Conservation (phyloP, 495 filamentous ascomycete species). For the Hypoxylon crocopeplum region DNA sequence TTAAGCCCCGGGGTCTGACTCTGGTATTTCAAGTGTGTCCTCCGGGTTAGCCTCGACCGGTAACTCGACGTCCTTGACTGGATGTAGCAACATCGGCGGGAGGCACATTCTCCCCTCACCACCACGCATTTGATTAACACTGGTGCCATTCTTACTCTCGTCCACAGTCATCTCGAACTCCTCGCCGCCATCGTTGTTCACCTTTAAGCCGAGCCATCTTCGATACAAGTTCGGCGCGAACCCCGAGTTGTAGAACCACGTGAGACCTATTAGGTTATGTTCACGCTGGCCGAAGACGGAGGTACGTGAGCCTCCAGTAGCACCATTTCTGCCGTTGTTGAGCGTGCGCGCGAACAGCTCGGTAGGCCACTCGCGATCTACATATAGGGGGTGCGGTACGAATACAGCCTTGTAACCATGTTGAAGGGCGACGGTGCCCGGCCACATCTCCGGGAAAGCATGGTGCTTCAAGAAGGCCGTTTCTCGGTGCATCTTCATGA, state of each 20-base stretch:
- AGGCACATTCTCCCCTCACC: constrained; percentile 90
- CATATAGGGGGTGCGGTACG: constrained; percentile 87
- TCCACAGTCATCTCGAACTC: constrained; percentile 71
- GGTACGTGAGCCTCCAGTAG: constrained; percentile 71
- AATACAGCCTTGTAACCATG: constrained; percentile 96
- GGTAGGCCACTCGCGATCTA: constrained; percentile 89
- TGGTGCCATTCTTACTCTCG: constrained; percentile 54
- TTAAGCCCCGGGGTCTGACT: constrained; percentile 47
- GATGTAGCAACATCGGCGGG: constrained; percentile 90
- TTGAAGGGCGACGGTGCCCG: constrained; percentile 82
- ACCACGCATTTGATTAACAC: constrained; percentile 56
- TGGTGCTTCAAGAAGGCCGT: constrained; percentile 80
- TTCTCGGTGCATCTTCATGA: constrained; percentile 88
- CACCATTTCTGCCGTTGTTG: constrained; percentile 85
- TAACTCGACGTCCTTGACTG: constrained; percentile 84
- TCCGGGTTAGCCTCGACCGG: constrained; percentile 64
- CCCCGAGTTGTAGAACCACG: constrained; percentile 93
- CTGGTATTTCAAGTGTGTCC: constrained; percentile 38
- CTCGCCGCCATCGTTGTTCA: constrained; percentile 87
- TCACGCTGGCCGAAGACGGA: constrained; percentile 85
- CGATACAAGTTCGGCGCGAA: constrained; percentile 84
- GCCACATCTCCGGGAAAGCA: constrained; percentile 98
- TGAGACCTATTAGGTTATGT: constrained; percentile 87
- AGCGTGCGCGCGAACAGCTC: constrained; percentile 80
- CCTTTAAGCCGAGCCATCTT: constrained; percentile 84